Percentiles rank a stretch among this genome's conserved stretches.
Conservation (phyloP, 2,329 filamentous ascomycete species). For the Didymella glomerata region DNA sequence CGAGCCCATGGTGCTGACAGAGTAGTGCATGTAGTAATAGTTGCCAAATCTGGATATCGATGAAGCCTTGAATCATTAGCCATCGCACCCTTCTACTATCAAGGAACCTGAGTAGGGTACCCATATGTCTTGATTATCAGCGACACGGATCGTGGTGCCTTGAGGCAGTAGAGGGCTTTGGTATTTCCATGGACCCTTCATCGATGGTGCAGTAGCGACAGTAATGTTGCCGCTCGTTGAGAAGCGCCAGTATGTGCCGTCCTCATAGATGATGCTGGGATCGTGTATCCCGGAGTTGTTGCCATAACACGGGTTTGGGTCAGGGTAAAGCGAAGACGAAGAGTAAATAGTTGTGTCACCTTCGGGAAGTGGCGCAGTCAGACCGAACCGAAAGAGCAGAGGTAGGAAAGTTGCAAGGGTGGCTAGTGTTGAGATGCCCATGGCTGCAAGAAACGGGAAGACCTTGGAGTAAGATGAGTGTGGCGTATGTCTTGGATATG, state of each 20-base stretch:
- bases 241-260: conserved; percentile 60
- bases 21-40: conserved; percentile 69
- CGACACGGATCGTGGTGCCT: conserved; percentile 54
- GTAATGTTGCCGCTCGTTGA: conserved; percentile 59
- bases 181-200: conserved; percentile 59
- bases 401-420: conserved; percentile 27
- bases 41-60: conserved; percentile 65
- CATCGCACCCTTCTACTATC: not conserved
- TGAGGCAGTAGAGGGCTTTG: conserved; percentile 54
- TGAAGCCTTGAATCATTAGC: conserved; percentile 61
- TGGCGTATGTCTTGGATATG: not conserved
- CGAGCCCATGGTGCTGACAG: conserved; percentile 66
- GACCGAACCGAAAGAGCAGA: conserved; percentile 18
- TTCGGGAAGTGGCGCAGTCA: conserved; percentile 3
- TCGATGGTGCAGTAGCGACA: conserved; percentile 54
- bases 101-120: conserved; percentile 29
- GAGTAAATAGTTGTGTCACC: not conserved
- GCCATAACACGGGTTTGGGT: conserved; percentile 51
- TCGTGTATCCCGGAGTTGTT: conserved; percentile 56
- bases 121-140: conserved; percentile 58
- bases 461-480: not conserved
- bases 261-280: conserved; percentile 56
- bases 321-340: conserved; percentile 25
- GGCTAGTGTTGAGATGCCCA: conserved; percentile 21
- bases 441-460: conserved; percentile 17